Evolutionary conservation across 495 filamentous ascomycete species (phyloP).

Genomic region (Pseudotulostoma volvatum): DNA sequence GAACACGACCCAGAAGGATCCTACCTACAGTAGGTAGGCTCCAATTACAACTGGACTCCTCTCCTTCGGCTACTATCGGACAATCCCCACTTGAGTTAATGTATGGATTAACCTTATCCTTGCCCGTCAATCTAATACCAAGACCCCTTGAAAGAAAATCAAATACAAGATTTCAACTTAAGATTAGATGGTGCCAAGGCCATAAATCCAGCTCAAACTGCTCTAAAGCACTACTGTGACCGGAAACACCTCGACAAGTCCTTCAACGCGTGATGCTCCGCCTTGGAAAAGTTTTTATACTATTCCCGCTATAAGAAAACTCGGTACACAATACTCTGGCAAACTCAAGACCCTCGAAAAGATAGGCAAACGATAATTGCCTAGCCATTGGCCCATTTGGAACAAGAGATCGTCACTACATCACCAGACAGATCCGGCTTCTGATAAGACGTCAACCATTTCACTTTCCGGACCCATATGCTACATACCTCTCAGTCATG

Average conservation of each 20-base stretch:
- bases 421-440: no score
- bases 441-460: no score
- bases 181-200: not conserved
- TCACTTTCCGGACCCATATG: no score
- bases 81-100: not conserved
- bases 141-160: not conserved
- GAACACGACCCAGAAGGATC: no score
- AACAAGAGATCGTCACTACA: no score
- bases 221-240: constrained; percentile 1
- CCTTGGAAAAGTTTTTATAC: not conserved
- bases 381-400: constrained; percentile 3
- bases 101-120: not conserved
- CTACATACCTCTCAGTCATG: no score
- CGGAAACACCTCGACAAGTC: not conserved
- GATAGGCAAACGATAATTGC: constrained; percentile 6
- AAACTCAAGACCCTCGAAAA: constrained; percentile 5
- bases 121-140: not conserved
- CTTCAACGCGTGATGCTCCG: not conserved
- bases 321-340: not conserved
- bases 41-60: not conserved
- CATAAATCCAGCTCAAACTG: not conserved
- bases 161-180: not conserved
- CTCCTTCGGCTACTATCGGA: not conserved
- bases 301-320: not conserved
- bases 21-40: no score